Base-by-base conservation (phyloP, 441 rosid species). In the Pelargonium cotyledonis region DNA sequence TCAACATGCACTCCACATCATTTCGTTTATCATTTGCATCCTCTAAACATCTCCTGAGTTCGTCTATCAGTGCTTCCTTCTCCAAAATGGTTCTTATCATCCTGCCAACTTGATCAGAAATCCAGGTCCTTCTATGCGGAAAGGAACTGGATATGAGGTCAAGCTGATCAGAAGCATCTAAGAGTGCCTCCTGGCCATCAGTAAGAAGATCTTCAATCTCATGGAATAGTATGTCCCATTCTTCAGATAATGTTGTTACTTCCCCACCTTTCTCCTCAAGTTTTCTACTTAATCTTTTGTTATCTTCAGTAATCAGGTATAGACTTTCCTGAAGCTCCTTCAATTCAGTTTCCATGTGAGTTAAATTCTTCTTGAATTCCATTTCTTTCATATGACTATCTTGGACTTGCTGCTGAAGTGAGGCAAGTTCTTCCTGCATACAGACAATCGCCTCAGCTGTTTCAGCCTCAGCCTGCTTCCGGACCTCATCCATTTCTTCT, bases 371-470 rank as follows among this genome's bases (percentile, higher is more conserved):
- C 75, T 85, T 74, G 65, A 80, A 63, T 70, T 81, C 86, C 71
- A 68, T 81, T 82, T 93, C 98, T 80, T 86, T 91, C 74, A 83
- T 78, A 62, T 89, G 88, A 80, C 78, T 87, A 69, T 83, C 89
- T 31, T 80, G 85, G 67, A 89, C 87, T 81, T 88, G 88, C 81
- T 85, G 79, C 79, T 93, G 95, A 81, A 96, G 98, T 81, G 77
- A 67, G 77, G 86, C 81, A 62, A 96, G 96, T 81, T 96, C 97
- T 81, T 88, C 91, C 86, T 92, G 95, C 92, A 92, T 78, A 73
- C 92, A 89, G 74, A 95, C 87, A 77, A 95, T 92, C 74, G 87
- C 97, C 86, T 92, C 96, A 3, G 86, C 98, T 71, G 97, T 87
- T 78, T 90, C 98, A 80, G 88, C 96, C 84, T 95, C 99, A 75